Percentiles rank a stretch among this genome's conserved stretches.
Evolutionary conservation across 2,329 filamentous ascomycete species (phyloP).

Genomic region (Arthrobotrys pseudoclavata): DNA sequence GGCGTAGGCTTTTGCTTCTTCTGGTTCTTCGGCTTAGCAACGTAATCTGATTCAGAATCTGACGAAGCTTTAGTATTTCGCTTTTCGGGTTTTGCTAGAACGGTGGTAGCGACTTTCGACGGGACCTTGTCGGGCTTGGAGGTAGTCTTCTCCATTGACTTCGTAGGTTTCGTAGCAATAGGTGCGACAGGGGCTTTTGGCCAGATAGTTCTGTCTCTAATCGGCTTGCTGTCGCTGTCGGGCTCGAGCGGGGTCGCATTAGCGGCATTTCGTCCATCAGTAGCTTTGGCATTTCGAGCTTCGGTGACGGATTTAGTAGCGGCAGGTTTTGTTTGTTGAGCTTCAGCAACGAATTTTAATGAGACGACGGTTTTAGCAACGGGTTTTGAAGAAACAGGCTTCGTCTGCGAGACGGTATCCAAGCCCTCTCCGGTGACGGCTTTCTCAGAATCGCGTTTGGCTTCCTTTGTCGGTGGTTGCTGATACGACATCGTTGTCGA

Average conservation of each 20-base stretch:
- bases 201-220: not conserved
- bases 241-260: not conserved
- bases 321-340: not conserved
- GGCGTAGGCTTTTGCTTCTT: constrained; percentile 34
- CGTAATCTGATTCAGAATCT: constrained; percentile 31
- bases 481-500: not conserved
- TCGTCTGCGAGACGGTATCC: constrained; percentile 1
- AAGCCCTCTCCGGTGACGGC: not conserved
- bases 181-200: not conserved
- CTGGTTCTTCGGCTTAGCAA: constrained; percentile 4
- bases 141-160: not conserved
- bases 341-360: not conserved
- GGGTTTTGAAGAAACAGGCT: constrained; percentile 1
- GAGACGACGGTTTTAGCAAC: not conserved
- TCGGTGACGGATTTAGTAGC: constrained; percentile 7
- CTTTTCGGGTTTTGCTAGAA: constrained; percentile 21
- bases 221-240: constrained; percentile 18
- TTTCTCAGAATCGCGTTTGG: constrained; percentile 17
- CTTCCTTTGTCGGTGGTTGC: constrained; percentile 8
- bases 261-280: not conserved
- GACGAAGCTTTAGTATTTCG: constrained; percentile 32
- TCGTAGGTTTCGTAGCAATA: not conserved
- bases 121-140: constrained; percentile 9
- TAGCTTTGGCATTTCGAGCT: constrained; percentile 10
- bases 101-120: not conserved